A percentile compares a stretch with the other conserved stretches of the same genome.
Evolutionary conservation across 495 filamentous ascomycete genomes (phyloP).

Genomic region (Cercophora samala): DNA sequence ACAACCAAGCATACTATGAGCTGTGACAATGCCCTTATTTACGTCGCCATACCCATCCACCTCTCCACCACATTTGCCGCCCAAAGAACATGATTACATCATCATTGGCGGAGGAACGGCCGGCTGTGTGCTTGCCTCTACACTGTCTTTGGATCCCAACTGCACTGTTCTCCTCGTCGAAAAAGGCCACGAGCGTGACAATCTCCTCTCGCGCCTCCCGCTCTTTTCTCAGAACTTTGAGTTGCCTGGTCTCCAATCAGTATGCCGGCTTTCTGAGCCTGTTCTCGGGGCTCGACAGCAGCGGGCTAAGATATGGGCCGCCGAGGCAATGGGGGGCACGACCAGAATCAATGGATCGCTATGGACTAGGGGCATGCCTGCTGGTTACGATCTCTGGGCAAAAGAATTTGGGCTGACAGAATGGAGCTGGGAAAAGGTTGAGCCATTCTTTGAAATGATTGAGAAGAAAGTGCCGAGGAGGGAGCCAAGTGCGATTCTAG

Average conservation of each 20-base stretch:
- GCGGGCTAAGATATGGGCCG: slow-evolving; percentile 22
- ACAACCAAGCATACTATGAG: neutral
- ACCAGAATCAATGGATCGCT: slow-evolving; percentile 31
- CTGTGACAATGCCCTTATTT: neutral
- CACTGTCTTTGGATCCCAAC: slow-evolving; percentile 46
- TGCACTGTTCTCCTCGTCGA: slow-evolving; percentile 48
- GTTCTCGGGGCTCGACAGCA: slow-evolving; percentile 14
- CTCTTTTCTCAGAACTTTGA: slow-evolving; percentile 24
- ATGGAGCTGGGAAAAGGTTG: slow-evolving; percentile 31
- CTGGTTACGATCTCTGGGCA: slow-evolving; percentile 27
- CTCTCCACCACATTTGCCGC: neutral
- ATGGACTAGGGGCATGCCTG: slow-evolving; percentile 27
- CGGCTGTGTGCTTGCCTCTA: slow-evolving; percentile 49
- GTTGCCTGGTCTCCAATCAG: slow-evolving; percentile 21
- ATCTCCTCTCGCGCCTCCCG: slow-evolving; percentile 28
- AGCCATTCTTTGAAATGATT: slow-evolving; percentile 31
- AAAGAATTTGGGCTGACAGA: slow-evolving; percentile 24
- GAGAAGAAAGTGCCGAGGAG: slow-evolving; percentile 10
- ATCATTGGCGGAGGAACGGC: slow-evolving; percentile 28
- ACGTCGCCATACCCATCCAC: neutral
- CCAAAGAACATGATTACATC: neutral
- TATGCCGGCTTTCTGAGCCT: slow-evolving; percentile 27
- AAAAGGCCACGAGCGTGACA: slow-evolving; percentile 42
- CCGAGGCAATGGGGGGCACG: slow-evolving; percentile 28
- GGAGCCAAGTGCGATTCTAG: neutral